Percentiles rank a stretch among this genome's conserved stretches.
These are phyloP conservation scores for Crithidia sp. DNA, from an alignment of 208 protist species.

Conservation along the genomic window DNA sequence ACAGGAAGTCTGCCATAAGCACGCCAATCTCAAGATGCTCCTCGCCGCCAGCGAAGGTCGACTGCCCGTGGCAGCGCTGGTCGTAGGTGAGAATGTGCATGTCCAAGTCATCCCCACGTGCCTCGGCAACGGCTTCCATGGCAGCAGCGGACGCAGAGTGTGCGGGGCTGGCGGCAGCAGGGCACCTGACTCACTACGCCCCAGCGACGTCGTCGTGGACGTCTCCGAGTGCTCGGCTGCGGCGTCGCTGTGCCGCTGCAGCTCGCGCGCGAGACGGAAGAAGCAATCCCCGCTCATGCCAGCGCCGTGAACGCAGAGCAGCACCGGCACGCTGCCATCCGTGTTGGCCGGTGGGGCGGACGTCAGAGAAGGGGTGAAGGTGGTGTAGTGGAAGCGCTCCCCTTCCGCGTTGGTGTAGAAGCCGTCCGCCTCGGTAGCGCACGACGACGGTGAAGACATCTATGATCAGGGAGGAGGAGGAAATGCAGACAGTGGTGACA, in stretches of 20 bases:
- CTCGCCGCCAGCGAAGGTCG: conserved; percentile 71
- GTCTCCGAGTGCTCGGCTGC: neutral
- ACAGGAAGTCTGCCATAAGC: conserved; percentile 71
- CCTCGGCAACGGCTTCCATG: conserved; percentile 20
- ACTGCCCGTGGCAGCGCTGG: conserved; percentile 88
- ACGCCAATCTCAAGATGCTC: conserved; percentile 62
- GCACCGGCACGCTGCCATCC: conserved; percentile 41
- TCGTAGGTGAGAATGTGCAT: conserved; percentile 80
- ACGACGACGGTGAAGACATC: conserved; percentile 4
- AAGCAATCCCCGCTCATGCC: conserved; percentile 87
- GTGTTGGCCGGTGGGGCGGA: conserved; percentile 10
- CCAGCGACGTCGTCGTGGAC: neutral
- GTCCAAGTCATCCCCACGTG: conserved; percentile 37
- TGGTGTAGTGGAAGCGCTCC: conserved; percentile 58
- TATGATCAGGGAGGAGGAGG: neutral
- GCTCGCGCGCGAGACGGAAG: conserved; percentile 47
- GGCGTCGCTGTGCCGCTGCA: conserved; percentile 24
- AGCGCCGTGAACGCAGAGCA: conserved; percentile 91
- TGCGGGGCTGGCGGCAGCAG: neutral
- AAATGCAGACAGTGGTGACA: neutral
- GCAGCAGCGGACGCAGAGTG: neutral
- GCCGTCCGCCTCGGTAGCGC: conserved; percentile 23
- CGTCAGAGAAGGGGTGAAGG: conserved; percentile 36
- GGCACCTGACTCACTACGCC: neutral
- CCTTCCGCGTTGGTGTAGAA: conserved; percentile 47